Conservation (phyloP, 129 eudicot species). For the Escallonia herrerae region DNA sequence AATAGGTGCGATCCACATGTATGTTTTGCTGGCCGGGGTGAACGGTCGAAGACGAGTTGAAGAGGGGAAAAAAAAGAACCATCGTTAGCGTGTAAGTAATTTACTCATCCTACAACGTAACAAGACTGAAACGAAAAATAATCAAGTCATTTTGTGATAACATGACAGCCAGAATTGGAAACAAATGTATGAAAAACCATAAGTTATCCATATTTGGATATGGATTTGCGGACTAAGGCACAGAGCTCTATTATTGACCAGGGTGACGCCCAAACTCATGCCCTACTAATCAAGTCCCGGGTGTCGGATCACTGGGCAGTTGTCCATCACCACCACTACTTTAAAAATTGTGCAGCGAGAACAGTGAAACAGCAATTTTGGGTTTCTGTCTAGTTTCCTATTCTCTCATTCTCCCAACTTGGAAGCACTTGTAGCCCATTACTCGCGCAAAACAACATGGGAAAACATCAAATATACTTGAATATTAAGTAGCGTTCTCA, state of each 20-base stretch:
- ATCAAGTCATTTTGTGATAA: no score
- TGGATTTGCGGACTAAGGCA: slow-evolving; percentile 1
- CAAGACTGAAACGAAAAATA: no score
- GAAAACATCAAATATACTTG: no score
- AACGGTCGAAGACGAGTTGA: no score
- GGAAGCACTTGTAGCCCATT: slow-evolving; percentile 25
- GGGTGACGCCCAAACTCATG: slow-evolving; percentile 7
- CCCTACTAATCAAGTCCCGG: slow-evolving; percentile 4
- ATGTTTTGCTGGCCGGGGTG: no score
- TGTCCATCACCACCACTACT: slow-evolving; percentile 7
- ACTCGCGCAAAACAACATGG: slow-evolving; percentile 7
- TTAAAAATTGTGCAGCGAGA: not conserved
- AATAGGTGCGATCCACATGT: no score
- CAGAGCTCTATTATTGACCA: slow-evolving; percentile 6
- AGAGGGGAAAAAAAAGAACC: no score
- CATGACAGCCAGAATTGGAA: not conserved
- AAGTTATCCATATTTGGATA: slow-evolving; percentile 2
- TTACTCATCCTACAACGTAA: no score
- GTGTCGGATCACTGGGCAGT: slow-evolving; percentile 11
- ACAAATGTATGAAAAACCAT: not conserved
- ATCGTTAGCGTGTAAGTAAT: no score
- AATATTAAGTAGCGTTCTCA: no score
- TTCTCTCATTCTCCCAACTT: not conserved
- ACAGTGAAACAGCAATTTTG: not conserved
- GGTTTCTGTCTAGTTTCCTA: not conserved